Evolutionary conservation across 371 early-diverging fungal species (phyloP).

Genomic region (Fennellomyces sp.): DNA sequence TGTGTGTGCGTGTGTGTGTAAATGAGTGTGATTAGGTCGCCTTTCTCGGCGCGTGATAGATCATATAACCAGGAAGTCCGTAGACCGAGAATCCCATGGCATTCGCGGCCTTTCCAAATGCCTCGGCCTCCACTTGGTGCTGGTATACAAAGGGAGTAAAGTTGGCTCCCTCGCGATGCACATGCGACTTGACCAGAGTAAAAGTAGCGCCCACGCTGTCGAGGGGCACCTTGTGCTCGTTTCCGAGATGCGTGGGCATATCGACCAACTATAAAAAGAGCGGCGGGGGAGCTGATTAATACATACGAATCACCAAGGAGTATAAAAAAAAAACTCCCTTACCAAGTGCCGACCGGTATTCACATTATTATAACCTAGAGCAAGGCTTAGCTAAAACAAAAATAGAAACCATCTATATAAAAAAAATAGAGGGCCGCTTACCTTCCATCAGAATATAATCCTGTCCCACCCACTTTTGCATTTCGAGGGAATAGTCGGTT

Average conservation of each 20-base stretch:
- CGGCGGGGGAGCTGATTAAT: background rate
- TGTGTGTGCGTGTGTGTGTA: constrained; percentile 1
- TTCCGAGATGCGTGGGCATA: constrained; percentile 34
- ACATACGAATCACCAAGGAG: background rate
- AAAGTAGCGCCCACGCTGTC: constrained; percentile 65
- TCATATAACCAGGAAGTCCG: constrained; percentile 50
- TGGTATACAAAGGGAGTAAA: constrained; percentile 58
- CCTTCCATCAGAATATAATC: constrained; percentile 41
- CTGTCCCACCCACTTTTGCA: constrained; percentile 45
- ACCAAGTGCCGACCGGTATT: constrained; percentile 14
- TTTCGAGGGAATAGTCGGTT: constrained; percentile 52
- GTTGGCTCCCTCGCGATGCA: constrained; percentile 61
- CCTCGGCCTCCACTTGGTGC: constrained; percentile 70
- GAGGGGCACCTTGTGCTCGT: constrained; percentile 43
- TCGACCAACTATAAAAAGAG: constrained; percentile 43
- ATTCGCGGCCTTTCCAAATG: constrained; percentile 64
- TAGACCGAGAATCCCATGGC: constrained; percentile 53
- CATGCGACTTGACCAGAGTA: constrained; percentile 54
- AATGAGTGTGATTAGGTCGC: background rate
- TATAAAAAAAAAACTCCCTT: constrained; percentile 1
- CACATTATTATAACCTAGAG: constrained; percentile 5
- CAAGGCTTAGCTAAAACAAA: no score
- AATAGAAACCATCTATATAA: background rate
- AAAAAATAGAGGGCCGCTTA: constrained; percentile 1
- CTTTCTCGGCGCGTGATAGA: constrained; percentile 32